phyloP scores from a whole-genome alignment of 2,329 filamentous ascomycete genomes.

The Geosmithia flava region DNA sequence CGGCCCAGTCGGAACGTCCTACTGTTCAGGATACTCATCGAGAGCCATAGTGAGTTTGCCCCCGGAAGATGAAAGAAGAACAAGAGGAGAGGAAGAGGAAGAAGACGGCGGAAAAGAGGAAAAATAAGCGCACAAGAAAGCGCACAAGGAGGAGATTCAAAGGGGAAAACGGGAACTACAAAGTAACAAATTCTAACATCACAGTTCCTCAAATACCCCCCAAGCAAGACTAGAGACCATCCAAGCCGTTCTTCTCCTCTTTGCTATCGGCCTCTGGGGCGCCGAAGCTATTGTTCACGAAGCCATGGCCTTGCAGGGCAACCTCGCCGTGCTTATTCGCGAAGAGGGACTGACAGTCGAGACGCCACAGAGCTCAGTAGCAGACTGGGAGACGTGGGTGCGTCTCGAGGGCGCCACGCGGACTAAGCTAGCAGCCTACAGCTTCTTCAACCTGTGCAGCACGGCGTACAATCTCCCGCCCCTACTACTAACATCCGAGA shows the following conservation, averaged over 20 bases:
- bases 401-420: conserved; percentile 42
- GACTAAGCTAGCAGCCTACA: conserved; percentile 48
- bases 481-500: conserved; percentile 42
- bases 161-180: background rate
- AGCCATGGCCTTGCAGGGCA: conserved; percentile 45
- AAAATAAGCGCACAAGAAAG: too few relatives aligned
- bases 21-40: conserved; percentile 45
- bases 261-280: conserved; percentile 48
- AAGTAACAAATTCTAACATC: background rate
- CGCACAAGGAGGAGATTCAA: too few relatives aligned
- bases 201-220: conserved; percentile 44
- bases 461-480: conserved; percentile 50
- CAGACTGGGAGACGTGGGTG: conserved; percentile 49
- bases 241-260: conserved; percentile 48
- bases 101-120: too few relatives aligned
- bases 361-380: conserved; percentile 27
- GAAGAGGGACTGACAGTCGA: conserved; percentile 42
- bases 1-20: conserved; percentile 42
- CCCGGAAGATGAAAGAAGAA: background rate
- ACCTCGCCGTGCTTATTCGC: conserved; percentile 42
- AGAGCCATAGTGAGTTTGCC: conserved; percentile 41
- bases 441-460: conserved; percentile 51
- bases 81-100: background rate
- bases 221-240: conserved; percentile 52
- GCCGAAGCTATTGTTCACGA: conserved; percentile 48